Evolutionary conservation across 352 stramenopile genomes (phyloP).

Genomic region (Phytophthora litchii): DNA sequence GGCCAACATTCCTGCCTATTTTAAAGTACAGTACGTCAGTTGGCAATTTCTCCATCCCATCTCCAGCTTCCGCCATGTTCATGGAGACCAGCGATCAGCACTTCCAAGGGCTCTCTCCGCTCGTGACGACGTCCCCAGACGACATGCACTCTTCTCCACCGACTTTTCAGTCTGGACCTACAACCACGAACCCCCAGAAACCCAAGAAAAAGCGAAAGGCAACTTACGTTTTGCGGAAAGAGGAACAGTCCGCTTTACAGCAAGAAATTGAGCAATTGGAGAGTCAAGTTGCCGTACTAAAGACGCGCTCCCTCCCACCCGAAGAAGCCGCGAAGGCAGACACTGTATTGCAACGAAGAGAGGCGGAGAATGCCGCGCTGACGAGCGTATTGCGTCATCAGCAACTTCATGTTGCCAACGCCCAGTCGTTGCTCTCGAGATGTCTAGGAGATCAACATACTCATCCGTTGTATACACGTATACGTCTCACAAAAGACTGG

Average conservation of each 20-base stretch:
- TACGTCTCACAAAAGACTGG: constrained; percentile 29
- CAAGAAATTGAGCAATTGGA: constrained; percentile 39
- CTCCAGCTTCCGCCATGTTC: constrained; percentile 7
- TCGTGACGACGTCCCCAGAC: constrained; percentile 4
- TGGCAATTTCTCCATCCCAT: not conserved
- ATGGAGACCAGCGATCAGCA: constrained; percentile 2
- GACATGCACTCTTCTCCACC: not conserved
- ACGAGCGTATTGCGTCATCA: constrained; percentile 30
- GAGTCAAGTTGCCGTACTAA: constrained; percentile 43
- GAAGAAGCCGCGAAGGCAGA: constrained; percentile 25
- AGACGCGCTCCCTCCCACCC: constrained; percentile 21
- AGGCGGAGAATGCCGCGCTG: constrained; percentile 30
- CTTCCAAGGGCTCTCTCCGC: constrained; percentile 2
- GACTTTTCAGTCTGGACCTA: not conserved
- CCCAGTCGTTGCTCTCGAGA: constrained; percentile 41
- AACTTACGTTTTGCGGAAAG: constrained; percentile 43
- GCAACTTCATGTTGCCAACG: constrained; percentile 47
- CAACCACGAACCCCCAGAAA: constrained; percentile 2
- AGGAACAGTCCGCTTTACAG: constrained; percentile 39
- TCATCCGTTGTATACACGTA: constrained; percentile 26
- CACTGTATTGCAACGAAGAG: constrained; percentile 19
- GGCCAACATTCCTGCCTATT: too few relatives aligned
- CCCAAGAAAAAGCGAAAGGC: constrained; percentile 39
- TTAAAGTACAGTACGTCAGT: too few relatives aligned
- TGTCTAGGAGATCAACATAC: constrained; percentile 37